phyloP scores from a whole-genome alignment of 1,284 basidiomycete genomes.

The Puccinia hordei region DNA sequence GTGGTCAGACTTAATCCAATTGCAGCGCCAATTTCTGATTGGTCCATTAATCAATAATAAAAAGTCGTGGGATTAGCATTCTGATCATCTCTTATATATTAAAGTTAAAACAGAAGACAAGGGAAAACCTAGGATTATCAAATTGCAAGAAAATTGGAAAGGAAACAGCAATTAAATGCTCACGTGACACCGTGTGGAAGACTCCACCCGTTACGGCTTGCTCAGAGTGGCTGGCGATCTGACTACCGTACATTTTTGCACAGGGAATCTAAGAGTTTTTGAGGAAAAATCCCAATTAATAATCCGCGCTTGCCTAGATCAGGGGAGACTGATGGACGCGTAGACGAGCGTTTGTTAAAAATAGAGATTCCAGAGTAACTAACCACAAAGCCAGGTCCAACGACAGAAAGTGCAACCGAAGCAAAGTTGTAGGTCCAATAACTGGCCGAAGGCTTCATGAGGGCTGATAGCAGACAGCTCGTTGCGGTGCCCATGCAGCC shows the following conservation, averaged over 20 bases:
- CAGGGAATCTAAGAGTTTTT: background rate
- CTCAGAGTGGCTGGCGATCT: slow-evolving; percentile 16
- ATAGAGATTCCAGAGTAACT: background rate
- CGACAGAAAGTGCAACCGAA: slow-evolving; percentile 26
- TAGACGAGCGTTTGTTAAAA: too few relatives aligned
- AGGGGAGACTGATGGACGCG: background rate
- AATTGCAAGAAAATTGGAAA: background rate
- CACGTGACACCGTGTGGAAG: slow-evolving; percentile 34
- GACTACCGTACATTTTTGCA: slow-evolving; percentile 36
- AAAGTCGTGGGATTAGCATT: background rate
- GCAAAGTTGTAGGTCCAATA: slow-evolving; percentile 48
- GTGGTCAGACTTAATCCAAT: slow-evolving; percentile 44
- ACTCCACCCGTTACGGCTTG: slow-evolving; percentile 36
- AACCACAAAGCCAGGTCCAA: slow-evolving; percentile 47
- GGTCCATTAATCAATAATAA: background rate
- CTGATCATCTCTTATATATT: background rate
- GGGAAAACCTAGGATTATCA: background rate
- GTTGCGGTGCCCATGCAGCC: slow-evolving; percentile 31
- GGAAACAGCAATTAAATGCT: background rate
- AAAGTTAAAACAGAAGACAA: background rate
- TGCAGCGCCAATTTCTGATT: slow-evolving; percentile 31
- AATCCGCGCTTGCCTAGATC: background rate
- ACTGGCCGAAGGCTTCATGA: slow-evolving; percentile 29
- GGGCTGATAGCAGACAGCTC: slow-evolving; percentile 24
- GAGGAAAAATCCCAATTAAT: background rate